Evolutionary conservation across 1,139 yeast species (phyloP).

Genomic region (Candida freyschussii): DNA sequence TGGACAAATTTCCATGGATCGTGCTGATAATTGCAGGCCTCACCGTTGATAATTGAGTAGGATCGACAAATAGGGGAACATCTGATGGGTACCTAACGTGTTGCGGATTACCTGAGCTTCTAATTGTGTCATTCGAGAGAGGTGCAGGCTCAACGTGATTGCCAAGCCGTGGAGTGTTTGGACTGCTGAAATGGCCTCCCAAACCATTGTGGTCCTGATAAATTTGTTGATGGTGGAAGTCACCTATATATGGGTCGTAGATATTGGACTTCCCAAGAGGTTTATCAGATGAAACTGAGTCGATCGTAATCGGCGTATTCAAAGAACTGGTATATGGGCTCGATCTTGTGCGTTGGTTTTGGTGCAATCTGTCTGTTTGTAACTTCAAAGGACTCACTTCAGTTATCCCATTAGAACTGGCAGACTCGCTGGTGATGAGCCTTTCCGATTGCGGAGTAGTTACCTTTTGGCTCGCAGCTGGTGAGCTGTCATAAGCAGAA

Average conservation of each 20-base stretch:
- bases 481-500: constrained; percentile 3
- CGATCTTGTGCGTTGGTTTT: constrained; percentile 1
- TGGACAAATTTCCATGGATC: constrained; percentile 38
- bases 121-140: too few relatives aligned
- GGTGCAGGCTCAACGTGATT: too few relatives aligned
- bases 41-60: constrained; percentile 62
- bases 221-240: constrained; percentile 9
- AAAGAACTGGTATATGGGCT: constrained; percentile 1
- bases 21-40: constrained; percentile 56
- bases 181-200: constrained; percentile 1
- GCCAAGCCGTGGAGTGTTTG: constrained; percentile 3
- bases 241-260: constrained; percentile 11
- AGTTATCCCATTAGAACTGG: constrained; percentile 3
- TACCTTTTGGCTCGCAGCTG: constrained; percentile 3
- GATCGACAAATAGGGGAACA: constrained; percentile 52
- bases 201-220: constrained; percentile 7
- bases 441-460: constrained; percentile 2
- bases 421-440: constrained; percentile 2
- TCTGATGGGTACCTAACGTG: constrained; percentile 26
- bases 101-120: too few relatives aligned
- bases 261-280: constrained; percentile 11
- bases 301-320: neutral
- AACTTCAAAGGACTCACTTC: constrained; percentile 9
- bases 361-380: constrained; percentile 1
- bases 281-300: constrained; percentile 1